Evolutionary conservation across 1,284 basidiomycete genomes (phyloP).

Genomic region (Cryptococcus sp.): DNA sequence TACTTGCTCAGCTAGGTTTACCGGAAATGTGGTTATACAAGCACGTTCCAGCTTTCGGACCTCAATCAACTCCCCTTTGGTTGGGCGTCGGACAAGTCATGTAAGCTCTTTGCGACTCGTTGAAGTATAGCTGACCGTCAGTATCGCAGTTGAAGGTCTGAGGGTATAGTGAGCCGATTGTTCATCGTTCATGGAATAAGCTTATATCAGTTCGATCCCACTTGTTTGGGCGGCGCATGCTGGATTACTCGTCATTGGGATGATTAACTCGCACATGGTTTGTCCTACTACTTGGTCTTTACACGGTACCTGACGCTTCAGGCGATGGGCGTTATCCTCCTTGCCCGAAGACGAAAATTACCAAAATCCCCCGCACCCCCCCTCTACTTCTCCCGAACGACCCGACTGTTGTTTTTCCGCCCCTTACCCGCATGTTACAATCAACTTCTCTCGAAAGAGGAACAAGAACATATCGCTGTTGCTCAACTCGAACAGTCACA

Average conservation of each 20-base stretch:
- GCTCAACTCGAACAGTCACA: too few relatives aligned
- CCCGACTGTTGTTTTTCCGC: constrained; percentile 17
- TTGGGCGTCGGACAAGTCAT: constrained; percentile 20
- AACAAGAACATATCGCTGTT: too few relatives aligned
- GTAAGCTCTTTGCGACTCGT: constrained; percentile 11
- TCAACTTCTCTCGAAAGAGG: constrained; percentile 10
- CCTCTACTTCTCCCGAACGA: constrained; percentile 25
- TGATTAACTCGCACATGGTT: constrained; percentile 18
- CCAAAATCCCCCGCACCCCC: constrained; percentile 22
- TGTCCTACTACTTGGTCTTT: constrained; percentile 1
- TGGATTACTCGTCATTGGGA: constrained; percentile 18
- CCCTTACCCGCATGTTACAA: constrained; percentile 19
- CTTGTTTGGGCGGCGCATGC: not conserved
- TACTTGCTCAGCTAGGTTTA: constrained; percentile 21
- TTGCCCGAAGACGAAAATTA: constrained; percentile 12
- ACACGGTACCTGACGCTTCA: constrained; percentile 2
- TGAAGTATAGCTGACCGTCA: not conserved
- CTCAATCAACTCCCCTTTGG: constrained; percentile 24
- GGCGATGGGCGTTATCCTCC: constrained; percentile 15
- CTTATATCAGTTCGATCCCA: not conserved
- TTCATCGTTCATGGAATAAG: not conserved
- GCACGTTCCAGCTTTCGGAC: constrained; percentile 24
- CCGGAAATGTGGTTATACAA: constrained; percentile 28
- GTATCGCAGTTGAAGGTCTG: constrained; percentile 22
- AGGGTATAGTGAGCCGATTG: constrained; percentile 18